Conservation (phyloP, 306 rosid species). For the Calophaca sinica region DNA sequence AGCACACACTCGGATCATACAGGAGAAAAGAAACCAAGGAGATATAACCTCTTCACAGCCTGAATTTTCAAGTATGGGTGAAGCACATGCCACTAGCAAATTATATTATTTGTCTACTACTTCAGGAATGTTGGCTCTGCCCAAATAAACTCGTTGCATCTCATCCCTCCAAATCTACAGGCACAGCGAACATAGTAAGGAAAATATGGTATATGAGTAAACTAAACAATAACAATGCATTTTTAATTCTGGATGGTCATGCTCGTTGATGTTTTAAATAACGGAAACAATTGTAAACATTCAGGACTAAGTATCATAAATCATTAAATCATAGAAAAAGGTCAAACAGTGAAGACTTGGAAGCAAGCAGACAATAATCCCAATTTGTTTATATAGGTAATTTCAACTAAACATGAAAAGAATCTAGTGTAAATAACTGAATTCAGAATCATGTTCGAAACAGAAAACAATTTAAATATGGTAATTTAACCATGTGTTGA, state of each 20-base stretch:
- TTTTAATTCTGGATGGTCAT: neutral
- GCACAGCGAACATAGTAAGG: constrained; percentile 41
- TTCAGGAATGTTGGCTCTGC: constrained; percentile 61
- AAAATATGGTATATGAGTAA: neutral
- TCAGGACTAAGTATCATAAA: neutral
- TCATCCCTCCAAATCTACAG: constrained; percentile 92
- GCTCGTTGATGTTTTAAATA: neutral
- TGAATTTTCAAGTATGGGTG: constrained; percentile 18
- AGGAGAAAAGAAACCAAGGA: neutral
- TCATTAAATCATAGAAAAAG: neutral
- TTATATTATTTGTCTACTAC: constrained; percentile 69
- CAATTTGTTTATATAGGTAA: constrained; percentile 8
- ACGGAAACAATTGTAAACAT: neutral
- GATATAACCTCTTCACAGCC: constrained; percentile 41
- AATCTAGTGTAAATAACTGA: constrained; percentile 3
- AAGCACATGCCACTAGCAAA: constrained; percentile 29
- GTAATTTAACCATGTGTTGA: constrained; percentile 20
- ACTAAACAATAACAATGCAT: neutral
- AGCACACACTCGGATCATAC: neutral
- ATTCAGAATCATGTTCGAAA: neutral
- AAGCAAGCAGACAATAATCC: neutral
- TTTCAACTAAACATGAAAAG: constrained; percentile 8
- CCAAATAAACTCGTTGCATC: constrained; percentile 80
- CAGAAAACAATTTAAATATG: constrained; percentile 9
- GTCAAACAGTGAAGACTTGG: neutral